Evolutionary conservation across 1,139 yeast species (phyloP), one percentile per base, ranked within the genome.

Genomic region (Taiozyma onychis): DNA sequence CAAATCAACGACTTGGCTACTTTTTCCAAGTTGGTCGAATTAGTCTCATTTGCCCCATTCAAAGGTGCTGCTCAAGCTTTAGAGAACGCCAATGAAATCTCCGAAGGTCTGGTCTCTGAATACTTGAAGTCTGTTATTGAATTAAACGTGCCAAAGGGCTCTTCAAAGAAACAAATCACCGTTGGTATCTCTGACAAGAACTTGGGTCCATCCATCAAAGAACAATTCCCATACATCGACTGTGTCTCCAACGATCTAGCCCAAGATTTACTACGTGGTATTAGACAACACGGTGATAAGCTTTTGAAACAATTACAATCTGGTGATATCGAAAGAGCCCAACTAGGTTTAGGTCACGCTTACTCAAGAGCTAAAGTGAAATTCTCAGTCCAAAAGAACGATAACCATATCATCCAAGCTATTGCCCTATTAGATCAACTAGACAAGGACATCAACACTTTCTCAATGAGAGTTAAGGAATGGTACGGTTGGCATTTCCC

Each of bases 401-500:
- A 93, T 72, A 93, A 93, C 78, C 98, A 93, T 74, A 93, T 93
- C 69, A 93, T 93, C 67, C 99, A 95, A 76, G 97, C 99, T 50
- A 93, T 93, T 75, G 98, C 99, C 45, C 76, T 93, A 59, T 81
- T 93, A 63, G 99, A 93, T 70, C 97, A 95, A 70, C 82, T 93
- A 62, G 99, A 93, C 74, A 93, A 93, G 76, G 99, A 93, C 68
- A 83, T 93, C 70, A 93, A 93, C 75, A 93, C 98, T 52, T 93
- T 88, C 72, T 93, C 98, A 57, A 93, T 93, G 99, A 85, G 99
- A 77, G 91, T 88, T 67, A 93, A 93, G 79, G 99, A 93, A 76
- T 93, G 99, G 99, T 93, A 93, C 74, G 98, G 98, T 61, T 93
- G 99, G 99, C 99, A 93, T 72, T 93, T 93, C 83, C 99, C 99